Evolutionary conservation across 495 filamentous ascomycete genomes (phyloP).

Genomic region (Tetracladium setigerum): DNA sequence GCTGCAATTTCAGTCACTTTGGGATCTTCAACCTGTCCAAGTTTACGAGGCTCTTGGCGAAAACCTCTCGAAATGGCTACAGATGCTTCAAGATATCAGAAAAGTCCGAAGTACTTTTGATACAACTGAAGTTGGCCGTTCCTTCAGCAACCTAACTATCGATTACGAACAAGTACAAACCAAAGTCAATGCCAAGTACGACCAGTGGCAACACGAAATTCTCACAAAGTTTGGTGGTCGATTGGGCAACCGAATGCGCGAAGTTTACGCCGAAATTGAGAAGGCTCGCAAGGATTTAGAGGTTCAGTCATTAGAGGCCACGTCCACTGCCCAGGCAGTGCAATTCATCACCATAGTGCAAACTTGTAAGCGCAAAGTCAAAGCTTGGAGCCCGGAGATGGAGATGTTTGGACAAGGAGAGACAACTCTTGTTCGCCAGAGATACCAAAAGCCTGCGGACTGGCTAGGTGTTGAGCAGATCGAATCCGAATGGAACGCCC

Average conservation of each 20-base stretch:
- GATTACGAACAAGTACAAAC: slow-evolving; percentile 98
- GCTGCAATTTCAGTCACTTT: slow-evolving; percentile 97
- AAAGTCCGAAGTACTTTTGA: slow-evolving; percentile 92
- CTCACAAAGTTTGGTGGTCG: slow-evolving; percentile 82
- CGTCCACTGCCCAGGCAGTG: slow-evolving; percentile 91
- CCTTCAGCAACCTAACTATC: slow-evolving; percentile 87
- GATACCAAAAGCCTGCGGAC: slow-evolving; percentile 86
- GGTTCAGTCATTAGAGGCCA: slow-evolving; percentile 80
- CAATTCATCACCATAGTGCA: slow-evolving; percentile 98
- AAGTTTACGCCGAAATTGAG: slow-evolving; percentile 82
- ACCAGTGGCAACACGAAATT: slow-evolving; percentile 99
- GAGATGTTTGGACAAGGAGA: slow-evolving; percentile 93
- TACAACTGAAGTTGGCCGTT: slow-evolving; percentile 81
- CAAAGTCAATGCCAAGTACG: slow-evolving; percentile 96
- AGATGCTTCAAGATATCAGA: slow-evolving; percentile 89
- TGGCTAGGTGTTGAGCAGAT: slow-evolving; percentile 95
- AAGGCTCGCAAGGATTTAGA: slow-evolving; percentile 84
- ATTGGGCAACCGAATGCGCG: slow-evolving; percentile 82
- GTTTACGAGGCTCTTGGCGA: slow-evolving; percentile 90
- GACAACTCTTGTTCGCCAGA: slow-evolving; percentile 77
- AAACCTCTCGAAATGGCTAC: slow-evolving; percentile 84
- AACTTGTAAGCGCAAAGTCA: slow-evolving; percentile 86
- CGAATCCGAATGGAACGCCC: slow-evolving; percentile 82
- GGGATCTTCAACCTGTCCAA: slow-evolving; percentile 93
- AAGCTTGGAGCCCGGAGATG: slow-evolving; percentile 89